A percentile compares a stretch with the other conserved stretches of the same genome.
phyloP scores from a whole-genome alignment of 345 rosid genomes.

The Reutealis trisperma region DNA sequence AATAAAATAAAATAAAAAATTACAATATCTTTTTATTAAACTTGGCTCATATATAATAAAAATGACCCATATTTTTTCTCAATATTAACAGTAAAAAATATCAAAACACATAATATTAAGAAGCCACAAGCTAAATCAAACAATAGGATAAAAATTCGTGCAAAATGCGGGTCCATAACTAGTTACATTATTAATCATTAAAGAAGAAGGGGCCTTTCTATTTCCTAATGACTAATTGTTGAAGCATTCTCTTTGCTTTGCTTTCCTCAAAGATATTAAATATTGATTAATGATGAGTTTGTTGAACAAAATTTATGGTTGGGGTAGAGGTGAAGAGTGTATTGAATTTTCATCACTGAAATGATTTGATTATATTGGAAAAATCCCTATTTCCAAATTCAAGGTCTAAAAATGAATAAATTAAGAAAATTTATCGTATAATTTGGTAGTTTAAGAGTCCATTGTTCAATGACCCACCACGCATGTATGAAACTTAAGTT shows the following conservation, averaged over 20 bases:
- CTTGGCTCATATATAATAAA: no score
- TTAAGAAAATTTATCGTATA: neutral
- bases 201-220: neutral
- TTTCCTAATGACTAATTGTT: neutral
- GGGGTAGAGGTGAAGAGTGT: neutral
- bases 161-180: no score
- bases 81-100: no score
- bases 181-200: no score
- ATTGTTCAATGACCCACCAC: neutral
- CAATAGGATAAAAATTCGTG: no score
- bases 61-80: no score
- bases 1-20: no score
- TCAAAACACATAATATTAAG: no score
- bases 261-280: neutral
- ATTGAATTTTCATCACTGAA: neutral
- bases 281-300: neutral
- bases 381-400: no score
- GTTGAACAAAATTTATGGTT: neutral
- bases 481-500: neutral
- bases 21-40: no score
- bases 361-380: neutral
- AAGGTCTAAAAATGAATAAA: neutral
- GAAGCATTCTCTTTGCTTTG: neutral
- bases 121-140: no score
- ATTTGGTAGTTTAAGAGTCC: neutral